Evolutionary conservation across 139 green algal species (phyloP), one percentile per base, ranked within the genome.

Genomic region (Chlamydomonas incerta): DNA sequence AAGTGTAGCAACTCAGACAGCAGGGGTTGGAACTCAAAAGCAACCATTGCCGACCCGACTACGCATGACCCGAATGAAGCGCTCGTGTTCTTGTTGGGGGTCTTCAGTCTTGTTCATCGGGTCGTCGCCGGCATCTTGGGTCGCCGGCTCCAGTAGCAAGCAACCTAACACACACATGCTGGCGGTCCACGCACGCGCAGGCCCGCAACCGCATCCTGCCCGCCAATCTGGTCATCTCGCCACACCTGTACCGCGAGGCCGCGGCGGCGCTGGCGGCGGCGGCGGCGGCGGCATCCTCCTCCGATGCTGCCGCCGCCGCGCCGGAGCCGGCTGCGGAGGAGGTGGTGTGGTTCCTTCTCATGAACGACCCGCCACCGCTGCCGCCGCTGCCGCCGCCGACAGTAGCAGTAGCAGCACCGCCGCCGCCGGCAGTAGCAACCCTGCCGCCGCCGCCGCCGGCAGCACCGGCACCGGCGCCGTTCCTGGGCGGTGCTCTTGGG

Each of bases 361-460:
- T 50, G 41, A 50, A 50, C 41, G 41, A 50, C 41, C 41, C 41
- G 41, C 41, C 41, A 5, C 41, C 6, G 6, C 41, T 1, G 62
- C 62, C 76, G 15, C 6, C 69, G 37, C 21, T 75, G n/a, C n/a
- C 60, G 17, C 41, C 63, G 23, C 33, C n/a, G n/a, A n/a, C n/a
- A n/a, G n/a, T n/a, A n/a, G n/a, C n/a, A n/a, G n/a, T n/a, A n/a
- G n/a, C n/a, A n/a, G n/a, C 67, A 80, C 21, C 80, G 68, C 41
- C 75, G 67, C 31, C 72, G 87, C 60, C 58, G 81, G 83, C 69
- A 82, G 80, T 65, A 41, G 33, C 63, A 9, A 52, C 80, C 34
- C 74, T 29, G 17, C n/a, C n/a, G 15, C 31, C 3, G 13, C 74
- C 26, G 10, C n/a, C 17, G 47, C 14, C 8, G 60, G 23, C 34